Evolutionary conservation across 176 grass and related monocot genomes (phyloP), one percentile per base, ranked within the genome.

Genomic region (Tillandsia leiboldiana): DNA sequence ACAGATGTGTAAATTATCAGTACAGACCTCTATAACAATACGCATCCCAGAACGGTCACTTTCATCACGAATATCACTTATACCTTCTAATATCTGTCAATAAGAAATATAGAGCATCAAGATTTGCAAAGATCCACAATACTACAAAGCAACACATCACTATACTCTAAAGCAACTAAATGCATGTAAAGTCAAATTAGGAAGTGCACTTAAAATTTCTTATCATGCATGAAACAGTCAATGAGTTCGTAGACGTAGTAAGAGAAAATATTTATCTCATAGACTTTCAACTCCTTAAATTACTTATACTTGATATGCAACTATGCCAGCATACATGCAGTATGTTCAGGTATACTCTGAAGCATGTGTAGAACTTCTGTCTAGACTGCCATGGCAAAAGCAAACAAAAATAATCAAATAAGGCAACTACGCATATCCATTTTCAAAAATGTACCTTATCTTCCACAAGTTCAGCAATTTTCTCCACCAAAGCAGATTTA

Each of bases 31-130:
- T 63, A 97, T 90, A 29, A 97, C 93, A 75, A 97, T 83, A 64
- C 93, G 93, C 93, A 97, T 97, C 71, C 93, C 93, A 90, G 73
- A 77, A 42, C 89, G 89, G 61, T 97, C 93, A 13, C 93, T 97
- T 80, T 97, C 93, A 78, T 97, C 93, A 56, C 93, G 76, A 74
- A 97, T 97, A 78, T 97, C 93, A 82, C 79, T 97, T 48, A 97
- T 97, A 61, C 93, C 93, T 76, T 97, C 93, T 68, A 97, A 77
- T 62, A 87, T 81, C 93, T 97, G 79, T 14, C 72, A 9, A 42
- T 42, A 42, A 42, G 33, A 42, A 7, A 42, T 42, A 42, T 42
- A 42, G 33, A 42, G 33, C 3, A 42, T 42, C 33, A 42, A 42
- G 33, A 42, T 42, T 59, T 59, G 14, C 54, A 59, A 17, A 59